Evolutionary conservation across 345 rosid species (phyloP).

Genomic region (Acer saccharum): DNA sequence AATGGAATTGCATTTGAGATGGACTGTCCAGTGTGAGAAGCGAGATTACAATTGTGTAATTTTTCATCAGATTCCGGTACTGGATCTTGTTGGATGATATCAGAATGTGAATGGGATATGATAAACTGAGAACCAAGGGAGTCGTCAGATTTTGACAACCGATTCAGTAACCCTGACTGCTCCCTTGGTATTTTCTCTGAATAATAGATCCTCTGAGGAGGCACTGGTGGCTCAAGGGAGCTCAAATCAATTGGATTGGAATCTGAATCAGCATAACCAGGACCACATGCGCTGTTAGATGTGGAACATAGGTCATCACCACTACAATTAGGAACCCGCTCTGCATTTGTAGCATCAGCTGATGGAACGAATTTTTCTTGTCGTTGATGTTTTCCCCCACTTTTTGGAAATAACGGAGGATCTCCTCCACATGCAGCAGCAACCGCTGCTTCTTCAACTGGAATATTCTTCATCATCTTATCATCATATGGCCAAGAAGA

Average conservation of each 20-base stretch:
- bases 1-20: conserved; percentile 25
- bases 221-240: conserved; percentile 47
- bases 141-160: conserved; percentile 76
- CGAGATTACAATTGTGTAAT: conserved; percentile 24
- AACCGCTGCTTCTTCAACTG: conserved; percentile 38
- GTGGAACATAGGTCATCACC: conserved; percentile 48
- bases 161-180: conserved; percentile 60
- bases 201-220: conserved; percentile 57
- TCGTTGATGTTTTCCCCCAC: conserved; percentile 35
- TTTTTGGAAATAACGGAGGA: conserved; percentile 33
- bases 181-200: conserved; percentile 82
- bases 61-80: conserved; percentile 47
- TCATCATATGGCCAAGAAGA: conserved; percentile 32
- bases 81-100: conserved; percentile 42
- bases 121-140: conserved; percentile 70
- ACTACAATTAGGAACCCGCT: conserved; percentile 41
- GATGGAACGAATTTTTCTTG: conserved; percentile 38
- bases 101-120: conserved; percentile 51
- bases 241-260: conserved; percentile 54
- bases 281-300: conserved; percentile 40
- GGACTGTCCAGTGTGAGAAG: conserved; percentile 26
- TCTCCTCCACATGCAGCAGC: conserved; percentile 36
- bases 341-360: conserved; percentile 43
- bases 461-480: conserved; percentile 40
- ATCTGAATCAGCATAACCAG: conserved; percentile 42